Evolutionary conservation across 805 yeast species (phyloP).

Genomic region (Candida vartiovaarae): DNA sequence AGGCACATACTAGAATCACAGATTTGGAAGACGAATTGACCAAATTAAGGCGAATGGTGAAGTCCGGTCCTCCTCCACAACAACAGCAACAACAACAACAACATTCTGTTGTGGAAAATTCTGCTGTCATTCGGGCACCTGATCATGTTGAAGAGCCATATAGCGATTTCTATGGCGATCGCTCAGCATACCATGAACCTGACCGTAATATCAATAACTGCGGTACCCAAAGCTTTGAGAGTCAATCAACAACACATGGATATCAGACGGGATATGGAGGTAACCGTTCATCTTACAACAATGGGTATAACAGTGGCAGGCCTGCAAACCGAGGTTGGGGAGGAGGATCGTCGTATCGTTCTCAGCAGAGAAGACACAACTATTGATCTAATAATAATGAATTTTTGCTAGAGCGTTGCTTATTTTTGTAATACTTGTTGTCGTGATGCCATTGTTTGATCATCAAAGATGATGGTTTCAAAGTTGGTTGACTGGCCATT

Average conservation of each 20-base stretch:
- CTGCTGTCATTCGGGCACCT: background rate
- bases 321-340: no score
- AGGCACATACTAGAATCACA: slow-evolving; percentile 4
- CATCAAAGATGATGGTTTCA: background rate
- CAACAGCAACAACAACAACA: background rate
- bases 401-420: no score
- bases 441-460: no score
- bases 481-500: slow-evolving; percentile 16
- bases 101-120: background rate
- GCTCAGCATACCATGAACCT: background rate
- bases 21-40: slow-evolving; percentile 2
- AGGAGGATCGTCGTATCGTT: no score
- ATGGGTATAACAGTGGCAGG: background rate
- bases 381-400: no score
- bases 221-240: background rate
- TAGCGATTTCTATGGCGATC: background rate
- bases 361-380: no score
- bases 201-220: no score
- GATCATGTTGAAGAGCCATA: slow-evolving; percentile 3
- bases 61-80: no score
- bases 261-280: background rate
- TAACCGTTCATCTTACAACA: background rate
- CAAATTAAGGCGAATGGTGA: background rate
- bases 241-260: background rate
- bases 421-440: no score